Evolutionary conservation across 202 grass and related monocot species (phyloP), one percentile per base, ranked within the genome.

Genomic region (Dendrocalamus latiflorus): DNA sequence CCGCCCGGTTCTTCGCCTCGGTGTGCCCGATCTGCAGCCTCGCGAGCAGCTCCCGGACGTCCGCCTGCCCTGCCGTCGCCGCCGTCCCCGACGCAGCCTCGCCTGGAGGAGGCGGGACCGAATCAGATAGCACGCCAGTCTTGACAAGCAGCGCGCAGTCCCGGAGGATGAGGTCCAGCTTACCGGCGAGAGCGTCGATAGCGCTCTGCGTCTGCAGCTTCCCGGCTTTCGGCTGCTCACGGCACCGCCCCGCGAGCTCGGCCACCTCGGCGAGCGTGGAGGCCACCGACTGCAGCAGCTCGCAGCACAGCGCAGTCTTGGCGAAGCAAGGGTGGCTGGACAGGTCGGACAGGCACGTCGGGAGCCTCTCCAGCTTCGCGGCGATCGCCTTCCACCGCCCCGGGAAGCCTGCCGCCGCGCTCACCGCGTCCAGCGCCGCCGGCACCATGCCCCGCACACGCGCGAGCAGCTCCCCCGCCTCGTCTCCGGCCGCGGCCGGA

Each of bases 311-410:
- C 28, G 89, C 68, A 84, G 93, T 98, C 67, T 78, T 82, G 37
- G 95, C 78, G 83, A 98, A 98, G 87, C 89, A 98, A 1, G 95
- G 95, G 76, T 93, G 92, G 87, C 90, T 93, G 39, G 95, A 94
- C 38, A 98, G 89, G 68, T 98, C 92, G 6, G 92, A 94, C 9
- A 98, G 90, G 85, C 89, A 83, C 10, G 92, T 39, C 8, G 90
- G 91, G 24, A 95, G 76, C 10, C 64, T 18, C 73, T 74, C 89
- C 24, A 98, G 86, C 87, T 88, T 98, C 0, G 76, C 80, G 21
- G 86, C 75, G 63, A 98, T 95, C 39, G 87, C 81, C 62, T 90
- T 94, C 95, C 95, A 98, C n/a, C 92, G 75, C 1, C 88, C 86
- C 0, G 87, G 84, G 37, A 95, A 98, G 8, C 89, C 89, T 2